These are phyloP conservation scores for Eragrostis tef DNA, from an alignment of 202 grass and related monocot species.

Conservation along the genomic window DNA sequence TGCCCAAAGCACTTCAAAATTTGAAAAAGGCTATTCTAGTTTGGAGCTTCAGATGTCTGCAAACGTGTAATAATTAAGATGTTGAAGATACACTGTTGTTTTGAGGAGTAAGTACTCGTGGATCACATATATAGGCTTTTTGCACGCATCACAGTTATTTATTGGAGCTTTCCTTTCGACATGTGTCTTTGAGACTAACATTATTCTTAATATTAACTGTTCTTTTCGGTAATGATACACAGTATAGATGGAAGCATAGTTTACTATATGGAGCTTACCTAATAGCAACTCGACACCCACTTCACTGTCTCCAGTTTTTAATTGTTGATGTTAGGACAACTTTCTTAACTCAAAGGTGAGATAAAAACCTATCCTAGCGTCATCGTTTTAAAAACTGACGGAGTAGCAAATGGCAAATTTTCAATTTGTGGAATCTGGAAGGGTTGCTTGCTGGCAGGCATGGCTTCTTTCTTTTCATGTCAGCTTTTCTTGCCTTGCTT, in stretches of 20 bases:
- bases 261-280: not conserved
- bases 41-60: not conserved
- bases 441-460: constrained; percentile 1
- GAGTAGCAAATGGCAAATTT: not conserved
- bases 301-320: not conserved
- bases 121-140: constrained; percentile 7
- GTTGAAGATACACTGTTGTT: not conserved
- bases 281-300: not conserved
- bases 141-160: not conserved
- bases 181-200: not conserved
- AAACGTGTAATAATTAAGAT: constrained; percentile 36
- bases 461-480: not conserved
- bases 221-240: not conserved
- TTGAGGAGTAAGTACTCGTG: not conserved
- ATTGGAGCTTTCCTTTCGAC: constrained; percentile 3
- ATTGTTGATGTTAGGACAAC: too few species aligned
- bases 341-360: too few species aligned
- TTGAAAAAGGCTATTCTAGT: not conserved
- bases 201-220: not conserved
- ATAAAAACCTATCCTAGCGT: too few species aligned
- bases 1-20: not conserved
- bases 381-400: too few species aligned
- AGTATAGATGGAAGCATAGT: not conserved
- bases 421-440: constrained; percentile 5
- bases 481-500: not conserved